A percentile compares a stretch with the other conserved stretches of the same genome.
These are phyloP conservation scores for Pythium coloratum DNA, from an alignment of 352 stramenopile species.

Conservation along the genomic window DNA sequence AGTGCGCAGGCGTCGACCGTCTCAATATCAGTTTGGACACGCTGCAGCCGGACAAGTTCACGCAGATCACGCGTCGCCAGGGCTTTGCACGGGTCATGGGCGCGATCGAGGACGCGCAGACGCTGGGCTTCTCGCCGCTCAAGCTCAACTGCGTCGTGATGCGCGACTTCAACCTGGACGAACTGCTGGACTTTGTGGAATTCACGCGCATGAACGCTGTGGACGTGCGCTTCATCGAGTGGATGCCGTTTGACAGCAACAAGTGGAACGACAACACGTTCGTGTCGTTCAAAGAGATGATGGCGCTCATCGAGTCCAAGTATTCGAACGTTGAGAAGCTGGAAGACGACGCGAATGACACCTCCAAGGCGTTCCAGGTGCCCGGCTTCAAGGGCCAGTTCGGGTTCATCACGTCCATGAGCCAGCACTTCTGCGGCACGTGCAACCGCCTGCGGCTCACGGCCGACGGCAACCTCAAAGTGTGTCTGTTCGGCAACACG, in stretches of 20 bases:
- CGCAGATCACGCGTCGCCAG: conserved; percentile 91
- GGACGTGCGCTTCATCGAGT: conserved; percentile 99
- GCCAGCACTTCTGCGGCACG: conserved; percentile 95
- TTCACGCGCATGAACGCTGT: conserved; percentile 86
- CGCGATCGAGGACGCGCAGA: conserved; percentile 73
- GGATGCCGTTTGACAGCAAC: conserved; percentile 99
- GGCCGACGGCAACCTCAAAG: conserved; percentile 94
- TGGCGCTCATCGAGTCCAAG: conserved; percentile 44
- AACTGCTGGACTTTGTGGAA: conserved; percentile 94
- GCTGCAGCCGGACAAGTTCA: conserved; percentile 90
- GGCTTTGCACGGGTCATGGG: conserved; percentile 85
- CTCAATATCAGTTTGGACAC: conserved; percentile 98
- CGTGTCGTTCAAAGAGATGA: conserved; percentile 94
- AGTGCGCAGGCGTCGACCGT: conserved; percentile 82
- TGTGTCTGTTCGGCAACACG: conserved; percentile 96
- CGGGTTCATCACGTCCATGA: conserved; percentile 99
- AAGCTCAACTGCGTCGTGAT: conserved; percentile 99
- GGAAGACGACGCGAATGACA: conserved; percentile 90
- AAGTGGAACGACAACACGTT: conserved; percentile 93
- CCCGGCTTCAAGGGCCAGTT: conserved; percentile 70
- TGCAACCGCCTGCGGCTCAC: conserved; percentile 98
- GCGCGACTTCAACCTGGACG: conserved; percentile 94
- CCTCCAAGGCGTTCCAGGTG: conserved; percentile 93
- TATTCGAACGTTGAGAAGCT: conserved; percentile 60
- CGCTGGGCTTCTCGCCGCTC: conserved; percentile 57